Conservation (phyloP, 805 yeast species). For the Peterozyma toletana region DNA sequence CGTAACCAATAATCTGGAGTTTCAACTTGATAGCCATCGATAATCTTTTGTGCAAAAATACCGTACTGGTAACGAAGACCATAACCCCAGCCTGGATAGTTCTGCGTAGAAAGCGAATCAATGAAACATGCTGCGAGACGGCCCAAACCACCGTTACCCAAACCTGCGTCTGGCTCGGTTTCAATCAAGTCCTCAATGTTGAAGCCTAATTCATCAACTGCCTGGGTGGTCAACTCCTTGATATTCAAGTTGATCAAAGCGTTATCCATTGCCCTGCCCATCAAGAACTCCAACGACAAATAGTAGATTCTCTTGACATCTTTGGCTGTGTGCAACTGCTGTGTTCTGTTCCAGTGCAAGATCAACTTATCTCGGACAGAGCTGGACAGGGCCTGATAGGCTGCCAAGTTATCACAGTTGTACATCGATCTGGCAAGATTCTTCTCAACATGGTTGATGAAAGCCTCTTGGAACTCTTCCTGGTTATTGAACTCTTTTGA, state of each 20-base stretch:
- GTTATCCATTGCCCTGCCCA: constrained; percentile 95
- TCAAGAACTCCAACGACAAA: constrained; percentile 77
- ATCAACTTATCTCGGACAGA: constrained; percentile 74
- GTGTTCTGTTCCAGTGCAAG: constrained; percentile 89
- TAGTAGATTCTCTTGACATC: constrained; percentile 86
- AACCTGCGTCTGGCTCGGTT: constrained; percentile 89
- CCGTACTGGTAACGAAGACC: constrained; percentile 93
- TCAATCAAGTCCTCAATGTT: constrained; percentile 77
- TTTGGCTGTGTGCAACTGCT: constrained; percentile 76
- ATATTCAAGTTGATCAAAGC: constrained; percentile 77
- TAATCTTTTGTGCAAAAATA: constrained; percentile 81
- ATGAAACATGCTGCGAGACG: constrained; percentile 92
- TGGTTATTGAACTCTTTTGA: constrained; percentile 40
- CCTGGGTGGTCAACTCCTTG: constrained; percentile 48
- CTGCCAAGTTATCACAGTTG: constrained; percentile 89
- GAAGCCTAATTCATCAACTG: constrained; percentile 74
- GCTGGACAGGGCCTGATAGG: constrained; percentile 82
- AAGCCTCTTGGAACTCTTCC: constrained; percentile 57
- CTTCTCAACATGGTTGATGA: constrained; percentile 85
- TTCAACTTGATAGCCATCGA: constrained; percentile 92
- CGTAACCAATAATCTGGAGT: constrained; percentile 93
- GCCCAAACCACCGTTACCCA: constrained; percentile 95
- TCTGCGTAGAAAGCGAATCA: constrained; percentile 79
- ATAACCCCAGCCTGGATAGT: constrained; percentile 95
- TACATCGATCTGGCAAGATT: constrained; percentile 85